Conservation (phyloP, 306 rosid species). For the Dalbergia oliveri region DNA sequence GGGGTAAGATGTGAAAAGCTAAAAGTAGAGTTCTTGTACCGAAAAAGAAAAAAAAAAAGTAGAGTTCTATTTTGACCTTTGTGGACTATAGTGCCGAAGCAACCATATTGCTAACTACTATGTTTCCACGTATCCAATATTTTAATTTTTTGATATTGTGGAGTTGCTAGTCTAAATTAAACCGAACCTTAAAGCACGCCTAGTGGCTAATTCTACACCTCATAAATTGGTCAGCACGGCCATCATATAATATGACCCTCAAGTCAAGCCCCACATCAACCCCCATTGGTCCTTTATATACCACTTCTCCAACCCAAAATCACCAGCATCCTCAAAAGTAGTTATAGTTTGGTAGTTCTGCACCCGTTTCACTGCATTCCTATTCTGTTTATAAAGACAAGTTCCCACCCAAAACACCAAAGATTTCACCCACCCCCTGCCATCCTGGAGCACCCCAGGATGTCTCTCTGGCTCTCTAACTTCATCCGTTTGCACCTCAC, state of each 20-base stretch:
- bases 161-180: slow-evolving; percentile 39
- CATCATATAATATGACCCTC: slow-evolving; percentile 50
- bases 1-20: neutral
- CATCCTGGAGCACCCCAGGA: neutral
- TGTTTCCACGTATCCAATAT: slow-evolving; percentile 28
- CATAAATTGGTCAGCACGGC: slow-evolving; percentile 48
- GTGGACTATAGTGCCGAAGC: neutral
- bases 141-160: slow-evolving; percentile 13
- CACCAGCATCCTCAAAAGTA: slow-evolving; percentile 40
- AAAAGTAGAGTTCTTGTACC: slow-evolving; percentile 20
- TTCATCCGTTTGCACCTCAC: slow-evolving; percentile 48
- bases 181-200: slow-evolving; percentile 45
- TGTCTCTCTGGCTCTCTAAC: slow-evolving; percentile 61
- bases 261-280: slow-evolving; percentile 42
- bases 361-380: slow-evolving; percentile 32
- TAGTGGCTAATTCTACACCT: slow-evolving; percentile 40
- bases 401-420: neutral
- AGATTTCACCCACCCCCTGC: neutral
- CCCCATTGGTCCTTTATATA: slow-evolving; percentile 30
- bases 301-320: slow-evolving; percentile 37
- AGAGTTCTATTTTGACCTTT: slow-evolving; percentile 24
- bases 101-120: slow-evolving; percentile 16
- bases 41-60: too few species aligned
- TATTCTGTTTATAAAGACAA: neutral
- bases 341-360: slow-evolving; percentile 48